phyloP scores from a whole-genome alignment of 768 basidiomycete genomes.

The Pulveroboletus sp. region DNA sequence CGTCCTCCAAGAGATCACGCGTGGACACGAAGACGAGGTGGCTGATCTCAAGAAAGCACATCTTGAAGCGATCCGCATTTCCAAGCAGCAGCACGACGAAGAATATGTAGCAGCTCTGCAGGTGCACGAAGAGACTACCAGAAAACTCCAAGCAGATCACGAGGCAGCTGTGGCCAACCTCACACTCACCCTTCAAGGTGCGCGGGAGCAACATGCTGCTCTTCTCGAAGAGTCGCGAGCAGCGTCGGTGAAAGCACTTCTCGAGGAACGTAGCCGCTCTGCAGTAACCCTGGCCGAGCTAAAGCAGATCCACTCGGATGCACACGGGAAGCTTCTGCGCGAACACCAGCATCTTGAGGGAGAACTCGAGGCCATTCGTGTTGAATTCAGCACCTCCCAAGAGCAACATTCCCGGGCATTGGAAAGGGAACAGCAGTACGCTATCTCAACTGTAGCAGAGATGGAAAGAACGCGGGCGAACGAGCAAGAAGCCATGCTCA shows the following conservation, averaged over 20 bases:
- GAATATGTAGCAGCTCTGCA: slow-evolving; percentile 35
- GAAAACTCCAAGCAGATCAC: slow-evolving; percentile 44
- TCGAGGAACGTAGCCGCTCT: slow-evolving; percentile 47
- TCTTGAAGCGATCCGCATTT: slow-evolving; percentile 34
- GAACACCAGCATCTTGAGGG: slow-evolving; percentile 37
- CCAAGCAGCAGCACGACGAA: slow-evolving; percentile 32
- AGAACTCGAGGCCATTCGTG: slow-evolving; percentile 60
- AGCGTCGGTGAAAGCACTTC: slow-evolving; percentile 34
- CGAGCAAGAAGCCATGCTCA: slow-evolving; percentile 34
- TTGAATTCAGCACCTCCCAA: slow-evolving; percentile 30
- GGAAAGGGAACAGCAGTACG: slow-evolving; percentile 28
- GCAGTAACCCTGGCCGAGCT: slow-evolving; percentile 46
- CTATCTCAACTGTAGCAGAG: slow-evolving; percentile 16
- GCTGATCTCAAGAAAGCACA: slow-evolving; percentile 47
- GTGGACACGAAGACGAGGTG: slow-evolving; percentile 54
- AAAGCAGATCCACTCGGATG: slow-evolving; percentile 44
- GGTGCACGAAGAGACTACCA: slow-evolving; percentile 41
- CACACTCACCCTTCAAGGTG: slow-evolving; percentile 37
- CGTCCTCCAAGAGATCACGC: slow-evolving; percentile 52
- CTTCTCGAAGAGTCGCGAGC: slow-evolving; percentile 36
- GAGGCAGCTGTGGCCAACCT: slow-evolving; percentile 42
- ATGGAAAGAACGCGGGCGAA: slow-evolving; percentile 14
- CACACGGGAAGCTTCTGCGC: slow-evolving; percentile 39
- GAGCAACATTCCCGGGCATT: slow-evolving; percentile 17
- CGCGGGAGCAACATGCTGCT: slow-evolving; percentile 33